Evolutionary conservation across 306 rosid genomes (phyloP).

Genomic region (Boehmeria nivea): DNA sequence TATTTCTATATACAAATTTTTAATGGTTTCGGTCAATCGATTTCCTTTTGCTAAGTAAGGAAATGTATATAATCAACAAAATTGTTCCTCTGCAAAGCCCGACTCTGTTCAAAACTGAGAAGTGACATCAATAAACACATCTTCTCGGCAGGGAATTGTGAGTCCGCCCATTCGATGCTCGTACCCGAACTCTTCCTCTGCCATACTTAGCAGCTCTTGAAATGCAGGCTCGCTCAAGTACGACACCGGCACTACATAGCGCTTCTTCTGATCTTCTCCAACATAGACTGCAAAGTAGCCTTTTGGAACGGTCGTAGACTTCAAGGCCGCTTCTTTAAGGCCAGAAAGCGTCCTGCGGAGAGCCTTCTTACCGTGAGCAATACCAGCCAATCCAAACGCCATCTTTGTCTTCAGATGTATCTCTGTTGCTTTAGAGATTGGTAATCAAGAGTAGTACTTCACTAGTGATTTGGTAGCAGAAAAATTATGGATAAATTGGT

Average conservation of each 20-base stretch:
- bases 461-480: too few relatives aligned
- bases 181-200: constrained; percentile 28
- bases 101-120: background rate
- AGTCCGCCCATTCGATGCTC: constrained; percentile 25
- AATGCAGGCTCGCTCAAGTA: constrained; percentile 22
- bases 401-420: background rate
- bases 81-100: background rate
- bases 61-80: background rate
- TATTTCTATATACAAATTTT: background rate
- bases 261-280: constrained; percentile 19
- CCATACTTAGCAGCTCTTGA: constrained; percentile 16
- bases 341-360: constrained; percentile 7
- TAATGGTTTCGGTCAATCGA: background rate
- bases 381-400: background rate
- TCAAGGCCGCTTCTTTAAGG: background rate
- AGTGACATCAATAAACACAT: constrained; percentile 16
- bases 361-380: constrained; percentile 8
- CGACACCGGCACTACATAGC: constrained; percentile 21
- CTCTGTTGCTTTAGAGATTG: too few relatives aligned
- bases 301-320: background rate
- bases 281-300: constrained; percentile 22
- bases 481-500: too few relatives aligned
- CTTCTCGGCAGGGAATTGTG: constrained; percentile 24
- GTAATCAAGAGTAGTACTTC: too few relatives aligned
- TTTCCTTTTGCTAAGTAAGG: background rate